Evolutionary conservation across 495 filamentous ascomycete species (phyloP), one percentile per base, ranked within the genome.

Genomic region (Tuber indicum): DNA sequence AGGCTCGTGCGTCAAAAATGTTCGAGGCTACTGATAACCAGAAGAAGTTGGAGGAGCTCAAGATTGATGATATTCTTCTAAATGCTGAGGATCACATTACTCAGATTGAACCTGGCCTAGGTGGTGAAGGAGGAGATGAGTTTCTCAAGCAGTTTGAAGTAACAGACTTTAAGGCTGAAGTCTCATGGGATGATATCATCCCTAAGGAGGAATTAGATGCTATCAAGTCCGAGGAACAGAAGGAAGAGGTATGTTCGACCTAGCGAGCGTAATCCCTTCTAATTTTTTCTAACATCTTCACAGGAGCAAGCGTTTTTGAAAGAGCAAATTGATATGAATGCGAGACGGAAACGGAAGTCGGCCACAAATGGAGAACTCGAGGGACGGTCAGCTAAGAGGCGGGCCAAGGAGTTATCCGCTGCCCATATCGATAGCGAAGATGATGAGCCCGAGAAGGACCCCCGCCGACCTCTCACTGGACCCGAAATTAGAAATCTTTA

Each of bases 151-250:
- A 90, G 92, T 98, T 84, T 72, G 82, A 83, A 71, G 82, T 84
- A 49, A 83, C 82, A n/a, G 82, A 84, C 70, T 83, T 82, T 84
- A 97, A 97, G 84, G 91, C 97, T 39, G 91, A 94, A 78, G 88
- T 97, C 52, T 92, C 92, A 76, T 99, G 96, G 96, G 96, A 98
- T 79, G 91, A 98, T 75, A 98, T 99, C 82, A 99, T 99, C 77
- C 96, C 96, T 1, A 94, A 93, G 78, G 94, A 97, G 10, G 89
- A 96, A 81, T 89, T 98, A 36, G 94, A 92, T 39, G 90, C 89
- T 72, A 91, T 98, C 84, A 96, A 94, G 84, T 92, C 90, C 0
- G 93, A 96, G 75, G 94, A 97, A 83, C 92, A 94, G 80, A 89
- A 90, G 83, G 92, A 77, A 81, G 76, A 76, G 73, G 79, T 80